Evolutionary conservation across 2,329 filamentous ascomycete genomes (phyloP), one percentile per base, ranked within the genome.

Genomic region (Dactylonectria estremocensis): DNA sequence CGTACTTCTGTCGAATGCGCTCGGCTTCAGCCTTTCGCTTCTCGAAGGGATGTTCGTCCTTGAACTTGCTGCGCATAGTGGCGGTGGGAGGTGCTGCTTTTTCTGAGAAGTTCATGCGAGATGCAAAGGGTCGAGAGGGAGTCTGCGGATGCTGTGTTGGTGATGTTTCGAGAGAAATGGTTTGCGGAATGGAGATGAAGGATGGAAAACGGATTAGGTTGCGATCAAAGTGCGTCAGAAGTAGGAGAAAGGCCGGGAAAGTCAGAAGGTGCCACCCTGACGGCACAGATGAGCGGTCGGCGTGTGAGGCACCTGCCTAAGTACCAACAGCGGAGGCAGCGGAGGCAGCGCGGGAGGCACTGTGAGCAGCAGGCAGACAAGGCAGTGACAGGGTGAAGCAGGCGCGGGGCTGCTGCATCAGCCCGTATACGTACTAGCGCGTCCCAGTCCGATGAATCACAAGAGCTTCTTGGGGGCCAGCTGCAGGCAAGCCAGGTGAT

Each of bases 21-120:
- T 99, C 96, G 82, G 96, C 96, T 87, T 99, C 96, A 74, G 96
- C 96, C 94, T 98, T 98, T 87, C 96, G 95, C 94, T 99, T 99
- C 92, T 98, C 96, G 83, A 98, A 98, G 78, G 94, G 95, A 84
- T 98, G 96, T 91, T 98, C 96, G 92, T 99, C 96, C 95, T 99
- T 99, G 86, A 99, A 99, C 91, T 98, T 98, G 89, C 94, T 97
- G 82, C 95, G 93, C 95, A 98, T 98, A 76, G 80, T 94, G 88
- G 80, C 80, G 81, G 82, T 81, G 75, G 77, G 77, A 70, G 59
- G 71, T 60, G 62, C n/a, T n/a, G n/a, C n/a, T n/a, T n/a, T n/a
- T n/a, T n/a, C n/a, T n/a, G n/a, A n/a, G n/a, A n/a, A n/a, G n/a
- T n/a, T n/a, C n/a, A n/a, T n/a, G n/a, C 22, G 49, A 35, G 48